Evolutionary conservation across 1,139 yeast genomes (phyloP).

Genomic region (Saccharomyces hybrid): DNA sequence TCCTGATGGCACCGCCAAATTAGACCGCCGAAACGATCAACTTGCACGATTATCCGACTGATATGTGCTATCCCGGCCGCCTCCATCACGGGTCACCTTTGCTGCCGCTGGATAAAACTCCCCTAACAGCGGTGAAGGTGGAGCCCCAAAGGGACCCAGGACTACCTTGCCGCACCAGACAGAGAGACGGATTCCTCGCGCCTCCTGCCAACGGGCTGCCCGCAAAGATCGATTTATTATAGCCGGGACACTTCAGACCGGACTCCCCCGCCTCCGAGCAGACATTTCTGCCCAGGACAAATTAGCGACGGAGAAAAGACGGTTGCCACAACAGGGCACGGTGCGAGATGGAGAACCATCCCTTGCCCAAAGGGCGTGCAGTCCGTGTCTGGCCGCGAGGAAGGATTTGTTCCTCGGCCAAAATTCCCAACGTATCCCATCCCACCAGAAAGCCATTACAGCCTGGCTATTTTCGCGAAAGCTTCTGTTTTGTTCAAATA

Average conservation of each 20-base stretch:
- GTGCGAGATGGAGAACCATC: constrained; percentile 12
- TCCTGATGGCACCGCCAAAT: background rate
- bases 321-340: constrained; percentile 17
- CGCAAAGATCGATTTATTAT: constrained; percentile 34
- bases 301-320: constrained; percentile 9
- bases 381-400: constrained; percentile 25
- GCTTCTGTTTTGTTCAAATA: background rate
- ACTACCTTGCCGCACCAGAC: constrained; percentile 25
- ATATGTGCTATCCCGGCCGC: constrained; percentile 37
- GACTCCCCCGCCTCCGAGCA: constrained; percentile 8
- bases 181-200: constrained; percentile 31
- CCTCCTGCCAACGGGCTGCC: constrained; percentile 21
- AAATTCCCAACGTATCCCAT: constrained; percentile 28
- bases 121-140: constrained; percentile 36
- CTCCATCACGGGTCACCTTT: constrained; percentile 36
- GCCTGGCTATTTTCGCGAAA: constrained; percentile 14
- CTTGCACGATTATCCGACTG: constrained; percentile 17
- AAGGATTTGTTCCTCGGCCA: constrained; percentile 28
- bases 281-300: constrained; percentile 5
- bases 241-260: constrained; percentile 33
- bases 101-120: constrained; percentile 39
- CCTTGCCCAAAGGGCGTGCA: constrained; percentile 16
- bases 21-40: background rate
- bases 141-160: constrained; percentile 17
- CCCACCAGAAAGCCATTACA: constrained; percentile 36